phyloP scores from a whole-genome alignment of 2,329 filamentous ascomycete genomes.

The Neonectria magnoliae region DNA sequence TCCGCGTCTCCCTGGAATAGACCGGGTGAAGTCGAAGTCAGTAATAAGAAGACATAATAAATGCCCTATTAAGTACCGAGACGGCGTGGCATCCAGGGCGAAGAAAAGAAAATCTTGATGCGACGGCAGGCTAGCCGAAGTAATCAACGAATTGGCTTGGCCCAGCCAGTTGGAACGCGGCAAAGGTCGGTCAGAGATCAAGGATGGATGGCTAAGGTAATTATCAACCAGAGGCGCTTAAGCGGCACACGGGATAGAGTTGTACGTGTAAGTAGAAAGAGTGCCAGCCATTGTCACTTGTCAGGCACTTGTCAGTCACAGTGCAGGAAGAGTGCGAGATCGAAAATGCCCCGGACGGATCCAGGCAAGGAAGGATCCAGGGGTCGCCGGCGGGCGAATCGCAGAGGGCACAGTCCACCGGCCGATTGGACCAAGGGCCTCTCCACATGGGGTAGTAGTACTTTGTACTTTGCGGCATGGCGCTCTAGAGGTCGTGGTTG shows the following conservation, averaged over 20 bases:
- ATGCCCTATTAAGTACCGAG: constrained; percentile 4
- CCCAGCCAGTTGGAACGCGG: constrained; percentile 3
- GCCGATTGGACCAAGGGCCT: constrained; percentile 13
- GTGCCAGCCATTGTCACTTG: constrained; percentile 10
- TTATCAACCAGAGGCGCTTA: constrained; percentile 12
- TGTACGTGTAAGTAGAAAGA: constrained; percentile 3
- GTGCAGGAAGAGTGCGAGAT: constrained; percentile 19
- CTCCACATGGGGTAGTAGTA: neutral
- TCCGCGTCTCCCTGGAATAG: neutral
- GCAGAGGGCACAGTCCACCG: constrained; percentile 18
- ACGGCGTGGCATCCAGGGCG: constrained; percentile 7
- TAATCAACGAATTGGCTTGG: neutral
- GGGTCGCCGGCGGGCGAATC: constrained; percentile 16
- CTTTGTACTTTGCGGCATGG: neutral
- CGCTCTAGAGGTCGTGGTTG: neutral
- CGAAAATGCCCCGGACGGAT: constrained; percentile 26
- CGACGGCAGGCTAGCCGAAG: neutral
- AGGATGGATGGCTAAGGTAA: neutral
- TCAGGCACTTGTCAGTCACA: constrained; percentile 18
- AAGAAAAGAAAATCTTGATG: constrained; percentile 7
- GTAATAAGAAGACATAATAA: neutral
- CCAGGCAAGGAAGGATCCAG: constrained; percentile 6
- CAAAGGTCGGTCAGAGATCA: constrained; percentile 18
- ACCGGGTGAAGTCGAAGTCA: constrained; percentile 3
- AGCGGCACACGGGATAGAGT: constrained; percentile 17